These are phyloP conservation scores for Chrysoporthe austroafricana DNA, from an alignment of 2,329 filamentous ascomycete genomes.

Conservation along the genomic window DNA sequence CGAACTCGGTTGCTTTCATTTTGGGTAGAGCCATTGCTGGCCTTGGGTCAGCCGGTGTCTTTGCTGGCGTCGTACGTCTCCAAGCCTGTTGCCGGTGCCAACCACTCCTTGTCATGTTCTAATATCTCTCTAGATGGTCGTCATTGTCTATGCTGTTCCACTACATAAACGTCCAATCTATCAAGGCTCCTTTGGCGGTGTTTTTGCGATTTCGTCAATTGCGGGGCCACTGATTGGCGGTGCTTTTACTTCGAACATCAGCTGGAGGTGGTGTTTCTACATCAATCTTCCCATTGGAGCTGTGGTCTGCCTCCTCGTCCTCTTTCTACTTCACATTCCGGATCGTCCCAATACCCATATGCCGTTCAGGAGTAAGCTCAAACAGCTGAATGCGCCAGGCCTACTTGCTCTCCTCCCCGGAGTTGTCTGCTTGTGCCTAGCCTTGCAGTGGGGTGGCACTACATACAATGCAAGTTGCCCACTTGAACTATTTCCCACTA, in stretches of 20 bases:
- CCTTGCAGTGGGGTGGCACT: constrained; percentile 34
- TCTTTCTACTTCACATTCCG: constrained; percentile 28
- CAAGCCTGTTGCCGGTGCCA: too few relatives aligned
- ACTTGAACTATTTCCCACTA: neutral
- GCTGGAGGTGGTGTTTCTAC: constrained; percentile 36
- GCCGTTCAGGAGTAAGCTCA: constrained; percentile 30
- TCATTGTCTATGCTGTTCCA: constrained; percentile 10
- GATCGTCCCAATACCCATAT: constrained; percentile 22
- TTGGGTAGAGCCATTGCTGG: constrained; percentile 35
- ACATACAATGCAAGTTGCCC: constrained; percentile 24
- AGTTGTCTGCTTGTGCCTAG: constrained; percentile 32
- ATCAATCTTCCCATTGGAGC: constrained; percentile 16
- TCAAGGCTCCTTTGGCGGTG: constrained; percentile 12
- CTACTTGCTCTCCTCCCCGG: constrained; percentile 30
- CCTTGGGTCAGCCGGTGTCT: constrained; percentile 33
- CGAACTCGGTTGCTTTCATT: constrained; percentile 35
- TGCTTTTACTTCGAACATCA: constrained; percentile 31
- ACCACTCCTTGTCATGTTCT: neutral
- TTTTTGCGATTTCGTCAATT: constrained; percentile 13
- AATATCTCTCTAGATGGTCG: constrained; percentile 6
- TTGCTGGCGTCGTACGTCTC: constrained; percentile 32
- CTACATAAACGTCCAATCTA: constrained; percentile 3
- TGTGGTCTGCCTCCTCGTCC: constrained; percentile 26
- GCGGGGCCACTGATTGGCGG: constrained; percentile 33
- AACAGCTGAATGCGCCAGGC: constrained; percentile 32